Evolutionary conservation across 176 grass and related monocot genomes (phyloP).

Genomic region (Hsuehochloa calcarea): DNA sequence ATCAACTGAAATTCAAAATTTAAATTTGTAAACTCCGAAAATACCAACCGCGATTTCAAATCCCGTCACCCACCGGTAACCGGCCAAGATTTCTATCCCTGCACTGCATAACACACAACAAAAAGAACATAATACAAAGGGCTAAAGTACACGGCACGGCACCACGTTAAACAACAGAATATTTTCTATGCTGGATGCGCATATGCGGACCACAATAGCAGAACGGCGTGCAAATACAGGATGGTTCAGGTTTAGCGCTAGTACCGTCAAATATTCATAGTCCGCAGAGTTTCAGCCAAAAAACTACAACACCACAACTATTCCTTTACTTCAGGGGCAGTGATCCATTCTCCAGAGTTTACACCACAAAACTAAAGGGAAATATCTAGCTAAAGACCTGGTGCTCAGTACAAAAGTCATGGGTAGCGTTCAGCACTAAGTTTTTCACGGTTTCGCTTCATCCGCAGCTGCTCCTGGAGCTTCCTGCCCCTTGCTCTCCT

Average conservation of each 20-base stretch:
- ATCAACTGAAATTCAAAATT: too few species aligned
- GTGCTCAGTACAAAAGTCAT: neutral
- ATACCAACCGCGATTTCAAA: too few species aligned
- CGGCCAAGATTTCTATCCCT: too few species aligned
- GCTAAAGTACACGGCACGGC: neutral
- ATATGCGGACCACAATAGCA: constrained; percentile 14
- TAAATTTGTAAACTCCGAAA: too few species aligned
- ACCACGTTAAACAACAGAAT: neutral
- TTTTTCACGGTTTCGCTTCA: constrained; percentile 41
- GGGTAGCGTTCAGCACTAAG: neutral
- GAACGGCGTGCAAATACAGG: neutral
- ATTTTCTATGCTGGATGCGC: neutral
- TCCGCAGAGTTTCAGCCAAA: neutral
- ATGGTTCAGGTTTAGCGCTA: neutral
- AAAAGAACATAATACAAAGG: neutral
- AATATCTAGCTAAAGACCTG: constrained; percentile 14
- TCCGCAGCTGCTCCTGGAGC: constrained; percentile 19
- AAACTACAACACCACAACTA: constrained; percentile 21
- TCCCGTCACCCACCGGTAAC: too few species aligned
- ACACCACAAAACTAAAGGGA: constrained; percentile 2
- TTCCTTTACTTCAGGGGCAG: constrained; percentile 4
- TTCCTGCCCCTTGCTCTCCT: constrained; percentile 30
- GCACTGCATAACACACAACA: neutral
- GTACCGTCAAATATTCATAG: neutral
- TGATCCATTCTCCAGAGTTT: constrained; percentile 27